Base-by-base conservation (phyloP, 768 basidiomycete species). In the Termitomyces sp. region DNA sequence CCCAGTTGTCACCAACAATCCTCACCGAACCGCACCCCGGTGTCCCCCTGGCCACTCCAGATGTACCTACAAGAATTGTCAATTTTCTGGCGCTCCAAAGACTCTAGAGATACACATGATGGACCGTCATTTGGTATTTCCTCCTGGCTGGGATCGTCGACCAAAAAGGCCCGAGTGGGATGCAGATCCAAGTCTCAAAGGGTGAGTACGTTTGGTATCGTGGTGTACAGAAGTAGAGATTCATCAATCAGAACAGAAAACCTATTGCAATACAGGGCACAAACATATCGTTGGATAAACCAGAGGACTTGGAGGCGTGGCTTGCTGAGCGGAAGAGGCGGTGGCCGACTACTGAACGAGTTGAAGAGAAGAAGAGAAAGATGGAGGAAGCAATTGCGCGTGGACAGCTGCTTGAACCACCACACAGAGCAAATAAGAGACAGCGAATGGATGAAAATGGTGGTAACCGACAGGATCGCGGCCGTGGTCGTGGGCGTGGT, bases 121-220 rank as follows among this genome's bases (percentile, higher is more conserved):
- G 91, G 92, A 93, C 63, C 79, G 91, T n/a, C 92, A 94, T 69
- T 77, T 94, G 44, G 84, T 93, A 48, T 92, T 83, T 62, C 92
- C 92, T 24, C 79, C 81, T 45, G 86, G 84, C 22, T 91, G 87
- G 85, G 75, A 86, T 30, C 76, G 80, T 47, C 69, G 70, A 62
- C 79, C 77, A 60, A 77, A 79, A 55, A 81, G 75, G 65, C 56
- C 69, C 36, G 87, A 87, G 32, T 92, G 90, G 90, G 90, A 91
- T 66, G 84, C 91, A 2, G 91, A 92, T 71, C 88, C 87, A 16
- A 86, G 83, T 69, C 75, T 93, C 52, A 90, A 84, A 71, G 89
- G 90, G 90, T 90, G 60, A 58, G 20, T 46, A 5, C 11, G n/a
- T 60, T 33, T 53, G 52, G 41, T 26, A n/a, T 52, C 7, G 20